A percentile compares a stretch with the other conserved stretches of the same genome.
These are phyloP conservation scores for Syncephalastrum racemosum DNA, from an alignment of 371 early-diverging fungal species.

Conservation along the genomic window DNA sequence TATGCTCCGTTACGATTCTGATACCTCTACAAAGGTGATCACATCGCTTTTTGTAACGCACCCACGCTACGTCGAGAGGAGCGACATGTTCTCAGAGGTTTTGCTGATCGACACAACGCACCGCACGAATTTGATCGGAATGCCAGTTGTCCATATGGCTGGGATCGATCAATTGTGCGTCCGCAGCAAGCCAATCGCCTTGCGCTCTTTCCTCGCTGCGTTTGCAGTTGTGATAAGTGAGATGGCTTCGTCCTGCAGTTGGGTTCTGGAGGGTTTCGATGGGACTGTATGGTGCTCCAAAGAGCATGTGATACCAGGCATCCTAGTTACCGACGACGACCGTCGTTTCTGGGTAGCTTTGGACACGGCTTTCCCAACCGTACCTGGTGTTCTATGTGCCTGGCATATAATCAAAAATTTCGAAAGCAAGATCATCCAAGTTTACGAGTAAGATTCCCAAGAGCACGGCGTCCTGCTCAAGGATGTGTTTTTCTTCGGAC, in stretches of 20 bases:
- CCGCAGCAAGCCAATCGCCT: neutral
- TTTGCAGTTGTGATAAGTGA: slow-evolving; percentile 5
- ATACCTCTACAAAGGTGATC: neutral
- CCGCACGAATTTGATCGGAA: neutral
- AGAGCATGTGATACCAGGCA: no score
- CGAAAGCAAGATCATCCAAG: no score
- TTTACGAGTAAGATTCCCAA: slow-evolving; percentile 2
- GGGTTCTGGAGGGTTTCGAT: slow-evolving; percentile 1
- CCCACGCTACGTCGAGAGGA: neutral
- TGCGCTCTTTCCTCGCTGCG: neutral
- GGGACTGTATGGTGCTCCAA: neutral
- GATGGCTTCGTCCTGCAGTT: neutral
- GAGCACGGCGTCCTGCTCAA: neutral
- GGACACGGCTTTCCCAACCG: neutral
- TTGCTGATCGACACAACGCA: slow-evolving; percentile 5
- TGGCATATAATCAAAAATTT: no score
- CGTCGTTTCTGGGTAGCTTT: neutral
- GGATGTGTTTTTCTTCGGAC: no score
- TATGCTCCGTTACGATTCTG: neutral
- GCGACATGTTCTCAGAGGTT: slow-evolving; percentile 4
- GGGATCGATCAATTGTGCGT: neutral
- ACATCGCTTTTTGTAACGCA: slow-evolving; percentile 4
- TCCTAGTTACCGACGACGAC: no score
- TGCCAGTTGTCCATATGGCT: slow-evolving; percentile 2
- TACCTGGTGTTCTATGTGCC: neutral